Percentiles rank a stretch among this genome's conserved stretches.
phyloP scores from a whole-genome alignment of 345 rosid genomes.

The Linum trigynum region DNA sequence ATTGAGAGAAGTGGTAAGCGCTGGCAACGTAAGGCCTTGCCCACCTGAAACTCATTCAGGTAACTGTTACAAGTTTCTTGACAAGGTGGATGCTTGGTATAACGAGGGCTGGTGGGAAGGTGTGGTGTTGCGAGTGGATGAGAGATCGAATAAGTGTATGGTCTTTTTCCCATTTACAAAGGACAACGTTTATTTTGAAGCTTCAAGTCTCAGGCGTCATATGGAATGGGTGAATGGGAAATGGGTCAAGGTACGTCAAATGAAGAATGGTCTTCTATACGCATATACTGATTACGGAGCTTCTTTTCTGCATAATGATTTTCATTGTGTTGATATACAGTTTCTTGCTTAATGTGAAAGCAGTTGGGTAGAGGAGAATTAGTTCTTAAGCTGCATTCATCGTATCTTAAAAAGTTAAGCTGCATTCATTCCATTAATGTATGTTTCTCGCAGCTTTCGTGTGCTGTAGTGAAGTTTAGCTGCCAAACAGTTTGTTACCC shows the following conservation, averaged over 20 bases:
- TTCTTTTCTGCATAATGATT: not conserved
- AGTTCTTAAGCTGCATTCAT: too few species aligned
- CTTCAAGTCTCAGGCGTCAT: slow-evolving; percentile 8
- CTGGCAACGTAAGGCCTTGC: slow-evolving; percentile 4
- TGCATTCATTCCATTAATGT: too few species aligned
- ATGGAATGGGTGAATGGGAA: slow-evolving; percentile 12
- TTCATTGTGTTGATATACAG: not conserved
- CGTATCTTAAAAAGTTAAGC: too few species aligned
- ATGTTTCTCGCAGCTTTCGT: too few species aligned
- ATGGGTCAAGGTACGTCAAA: slow-evolving; percentile 13
- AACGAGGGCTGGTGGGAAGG: slow-evolving; percentile 22
- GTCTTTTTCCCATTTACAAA: slow-evolving; percentile 13
- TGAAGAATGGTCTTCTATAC: not conserved
- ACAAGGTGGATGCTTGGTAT: slow-evolving; percentile 18
- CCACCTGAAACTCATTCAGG: slow-evolving; percentile 4
- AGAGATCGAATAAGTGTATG: not conserved
- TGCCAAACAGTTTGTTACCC: too few species aligned
- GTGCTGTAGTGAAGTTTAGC: too few species aligned
- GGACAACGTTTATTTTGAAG: slow-evolving; percentile 3
- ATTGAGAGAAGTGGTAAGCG: slow-evolving; percentile 7
- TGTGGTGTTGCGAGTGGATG: slow-evolving; percentile 8
- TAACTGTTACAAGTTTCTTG: slow-evolving; percentile 2
- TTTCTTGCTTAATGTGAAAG: not conserved
- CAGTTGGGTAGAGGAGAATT: too few species aligned
- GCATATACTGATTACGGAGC: not conserved